A percentile compares a stretch with the other conserved stretches of the same genome.
Conservation (phyloP, 805 yeast genomes). For the Hanseniaspora pseudoguilliermondii region DNA sequence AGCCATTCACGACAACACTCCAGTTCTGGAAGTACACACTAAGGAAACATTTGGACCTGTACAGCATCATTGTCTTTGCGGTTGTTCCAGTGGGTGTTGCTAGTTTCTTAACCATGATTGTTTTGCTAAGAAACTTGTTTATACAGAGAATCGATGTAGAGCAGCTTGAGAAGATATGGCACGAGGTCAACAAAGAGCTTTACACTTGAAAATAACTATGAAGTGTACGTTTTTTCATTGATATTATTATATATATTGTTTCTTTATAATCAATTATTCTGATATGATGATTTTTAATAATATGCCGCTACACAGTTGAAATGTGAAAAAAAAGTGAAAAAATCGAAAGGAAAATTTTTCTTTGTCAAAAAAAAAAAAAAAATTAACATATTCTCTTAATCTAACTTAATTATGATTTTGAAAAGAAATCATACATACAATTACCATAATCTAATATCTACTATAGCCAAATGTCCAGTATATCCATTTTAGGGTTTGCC, state of each 20-base stretch:
- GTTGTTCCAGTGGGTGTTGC: constrained; percentile 97
- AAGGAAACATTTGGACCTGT: constrained; percentile 64
- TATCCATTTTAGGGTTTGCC: constrained; percentile 41
- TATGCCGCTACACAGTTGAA: background rate
- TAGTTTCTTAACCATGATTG: constrained; percentile 83
- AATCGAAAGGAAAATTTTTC: background rate
- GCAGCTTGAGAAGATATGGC: constrained; percentile 22
- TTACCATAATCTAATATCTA: background rate
- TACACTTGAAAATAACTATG: background rate
- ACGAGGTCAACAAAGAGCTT: constrained; percentile 7
- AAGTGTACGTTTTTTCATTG: background rate
- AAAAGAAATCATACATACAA: background rate
- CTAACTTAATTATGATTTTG: too few relatives aligned
- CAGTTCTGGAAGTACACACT: constrained; percentile 19
- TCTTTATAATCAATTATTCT: too few relatives aligned
- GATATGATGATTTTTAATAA: too few relatives aligned
- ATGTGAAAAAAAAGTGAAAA: background rate
- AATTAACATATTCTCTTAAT: too few relatives aligned
- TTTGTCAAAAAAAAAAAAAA: background rate
- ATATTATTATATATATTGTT: too few relatives aligned
- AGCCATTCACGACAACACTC: constrained; percentile 22
- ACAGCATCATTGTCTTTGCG: constrained; percentile 84
- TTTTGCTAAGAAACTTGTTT: constrained; percentile 59
- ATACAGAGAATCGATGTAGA: constrained; percentile 57
- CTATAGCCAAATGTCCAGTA: constrained; percentile 30